These are phyloP conservation scores for Leccinum pellstonianum DNA, from an alignment of 768 basidiomycete species.

Conservation along the genomic window DNA sequence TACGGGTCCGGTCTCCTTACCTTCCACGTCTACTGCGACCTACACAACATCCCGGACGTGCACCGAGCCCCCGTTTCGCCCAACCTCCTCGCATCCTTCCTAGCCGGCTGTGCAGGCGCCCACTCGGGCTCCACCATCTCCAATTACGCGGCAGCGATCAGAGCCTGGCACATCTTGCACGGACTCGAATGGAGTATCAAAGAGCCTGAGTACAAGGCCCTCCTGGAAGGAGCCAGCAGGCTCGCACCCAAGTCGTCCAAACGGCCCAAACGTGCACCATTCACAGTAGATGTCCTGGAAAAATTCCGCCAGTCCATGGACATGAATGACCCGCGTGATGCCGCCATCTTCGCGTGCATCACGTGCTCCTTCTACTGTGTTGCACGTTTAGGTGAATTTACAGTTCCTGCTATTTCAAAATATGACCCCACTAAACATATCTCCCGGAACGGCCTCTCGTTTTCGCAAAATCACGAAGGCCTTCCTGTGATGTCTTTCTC, in stretches of 20 bases:
- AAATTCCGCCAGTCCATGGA: not conserved
- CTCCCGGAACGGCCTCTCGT: not conserved
- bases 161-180: not conserved
- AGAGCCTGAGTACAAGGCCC: not conserved
- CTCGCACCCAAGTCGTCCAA: not conserved
- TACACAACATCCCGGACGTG: not conserved
- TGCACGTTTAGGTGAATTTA: not conserved
- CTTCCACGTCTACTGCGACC: not conserved
- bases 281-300: not conserved
- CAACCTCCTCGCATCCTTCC: not conserved
- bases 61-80: not conserved
- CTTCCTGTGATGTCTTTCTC: not conserved
- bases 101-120: not conserved
- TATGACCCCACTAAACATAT: not conserved
- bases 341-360: not conserved
- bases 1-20: not conserved
- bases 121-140: not conserved
- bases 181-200: not conserved
- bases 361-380: not conserved
- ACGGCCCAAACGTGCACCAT: not conserved
- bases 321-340: not conserved
- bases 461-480: not conserved
- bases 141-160: not conserved
- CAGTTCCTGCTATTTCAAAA: not conserved
- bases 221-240: not conserved